Conservation (phyloP, 2,329 filamentous ascomycete species). For the Pseudogymnoascus sp. region DNA sequence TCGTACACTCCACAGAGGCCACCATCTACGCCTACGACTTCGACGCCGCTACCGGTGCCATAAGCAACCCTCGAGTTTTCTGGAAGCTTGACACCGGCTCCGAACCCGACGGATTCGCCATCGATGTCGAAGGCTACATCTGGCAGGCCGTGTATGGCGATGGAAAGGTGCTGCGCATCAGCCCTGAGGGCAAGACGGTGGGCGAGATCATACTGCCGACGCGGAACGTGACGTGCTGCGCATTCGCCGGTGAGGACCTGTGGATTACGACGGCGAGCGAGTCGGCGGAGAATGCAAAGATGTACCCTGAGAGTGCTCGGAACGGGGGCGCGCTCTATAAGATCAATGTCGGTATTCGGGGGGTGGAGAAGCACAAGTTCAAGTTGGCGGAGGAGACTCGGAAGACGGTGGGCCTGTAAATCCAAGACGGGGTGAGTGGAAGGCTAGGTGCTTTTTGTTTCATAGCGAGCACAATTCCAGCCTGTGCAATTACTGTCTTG, state of each 20-base stretch:
- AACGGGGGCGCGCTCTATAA: constrained; percentile 67
- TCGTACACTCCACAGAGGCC: constrained; percentile 68
- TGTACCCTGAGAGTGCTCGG: constrained; percentile 53
- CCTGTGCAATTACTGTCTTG: neutral
- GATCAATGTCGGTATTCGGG: constrained; percentile 67
- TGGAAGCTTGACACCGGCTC: constrained; percentile 49
- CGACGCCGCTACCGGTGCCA: constrained; percentile 51
- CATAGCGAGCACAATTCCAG: neutral
- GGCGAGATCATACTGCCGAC: constrained; percentile 73
- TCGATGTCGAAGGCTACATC: constrained; percentile 77
- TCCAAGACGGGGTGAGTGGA: neutral
- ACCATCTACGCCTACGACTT: constrained; percentile 73
- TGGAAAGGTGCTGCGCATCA: constrained; percentile 65
- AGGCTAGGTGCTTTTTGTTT: neutral
- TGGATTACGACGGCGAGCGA: constrained; percentile 72
- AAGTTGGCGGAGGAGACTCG: constrained; percentile 29
- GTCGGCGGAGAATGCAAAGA: constrained; percentile 48
- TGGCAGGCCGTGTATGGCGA: constrained; percentile 87
- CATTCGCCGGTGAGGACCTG: constrained; percentile 67
- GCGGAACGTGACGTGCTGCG: constrained; percentile 70
- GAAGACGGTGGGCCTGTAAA: neutral
- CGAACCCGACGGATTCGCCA: constrained; percentile 75
- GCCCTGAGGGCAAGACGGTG: constrained; percentile 57
- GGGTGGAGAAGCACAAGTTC: constrained; percentile 58
- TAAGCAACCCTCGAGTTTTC: constrained; percentile 64